Evolutionary conservation across 148 eudicot genomes (phyloP).

Genomic region (Drosera capensis): DNA sequence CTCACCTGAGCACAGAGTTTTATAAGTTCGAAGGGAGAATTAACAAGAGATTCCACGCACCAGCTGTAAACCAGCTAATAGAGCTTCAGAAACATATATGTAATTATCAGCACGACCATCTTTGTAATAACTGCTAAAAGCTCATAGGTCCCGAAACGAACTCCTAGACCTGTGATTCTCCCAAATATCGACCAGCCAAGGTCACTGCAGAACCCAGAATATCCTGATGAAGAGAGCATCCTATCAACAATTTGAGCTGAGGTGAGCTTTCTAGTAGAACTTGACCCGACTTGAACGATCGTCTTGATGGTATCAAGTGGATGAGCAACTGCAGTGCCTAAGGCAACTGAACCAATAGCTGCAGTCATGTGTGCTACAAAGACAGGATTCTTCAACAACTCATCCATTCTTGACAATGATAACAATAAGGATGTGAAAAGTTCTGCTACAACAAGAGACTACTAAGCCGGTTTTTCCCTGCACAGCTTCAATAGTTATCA

Average conservation of each 20-base stretch:
- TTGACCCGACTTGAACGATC: slow-evolving; percentile 68
- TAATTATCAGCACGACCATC: slow-evolving; percentile 79
- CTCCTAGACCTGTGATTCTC: slow-evolving; percentile 57
- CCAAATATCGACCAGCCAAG: slow-evolving; percentile 56
- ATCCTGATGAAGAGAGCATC: slow-evolving; percentile 47
- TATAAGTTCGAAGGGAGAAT: slow-evolving; percentile 80
- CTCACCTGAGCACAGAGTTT: slow-evolving; percentile 77
- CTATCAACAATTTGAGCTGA: slow-evolving; percentile 40
- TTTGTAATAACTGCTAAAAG: slow-evolving; percentile 57
- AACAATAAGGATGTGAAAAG: too few species aligned
- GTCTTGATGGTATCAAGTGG: slow-evolving; percentile 76
- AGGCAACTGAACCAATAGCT: slow-evolving; percentile 43
- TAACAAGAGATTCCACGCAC: slow-evolving; percentile 53
- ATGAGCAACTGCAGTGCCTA: slow-evolving; percentile 53
- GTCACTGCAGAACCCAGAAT: slow-evolving; percentile 65
- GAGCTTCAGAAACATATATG: slow-evolving; percentile 66
- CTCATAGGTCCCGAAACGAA: slow-evolving; percentile 78
- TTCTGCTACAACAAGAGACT: too few species aligned
- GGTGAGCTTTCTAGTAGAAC: slow-evolving; percentile 35
- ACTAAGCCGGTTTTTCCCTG: too few species aligned
- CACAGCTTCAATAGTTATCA: too few species aligned
- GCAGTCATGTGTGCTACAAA: slow-evolving; percentile 58
- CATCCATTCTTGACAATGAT: too few species aligned
- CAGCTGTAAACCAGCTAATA: slow-evolving; percentile 73
- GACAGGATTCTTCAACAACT: slow-evolving; percentile 45